A percentile compares a stretch with the other conserved stretches of the same genome.
phyloP scores from a whole-genome alignment of 306 rosid species.

The Bauhinia variegata region DNA sequence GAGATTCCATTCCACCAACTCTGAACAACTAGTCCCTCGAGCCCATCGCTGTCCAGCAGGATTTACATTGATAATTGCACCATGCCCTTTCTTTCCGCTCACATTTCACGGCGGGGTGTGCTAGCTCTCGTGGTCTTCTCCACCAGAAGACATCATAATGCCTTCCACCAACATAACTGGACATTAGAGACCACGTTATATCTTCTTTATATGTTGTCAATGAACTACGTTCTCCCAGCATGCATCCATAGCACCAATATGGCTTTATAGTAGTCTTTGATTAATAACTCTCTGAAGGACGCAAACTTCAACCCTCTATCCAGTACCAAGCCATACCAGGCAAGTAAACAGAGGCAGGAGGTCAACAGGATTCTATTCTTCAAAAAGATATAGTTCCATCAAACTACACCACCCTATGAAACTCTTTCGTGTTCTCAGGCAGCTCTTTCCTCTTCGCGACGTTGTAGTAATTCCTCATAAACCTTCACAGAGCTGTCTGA shows the following conservation, averaged over 20 bases:
- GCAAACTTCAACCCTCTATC: background rate
- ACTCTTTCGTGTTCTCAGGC: conserved; percentile 46
- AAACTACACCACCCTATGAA: conserved; percentile 32
- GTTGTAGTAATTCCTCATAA: conserved; percentile 82
- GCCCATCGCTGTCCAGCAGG: background rate
- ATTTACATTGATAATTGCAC: background rate
- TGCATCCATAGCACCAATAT: conserved; percentile 23
- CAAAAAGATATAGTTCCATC: conserved; percentile 21
- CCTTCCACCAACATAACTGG: background rate
- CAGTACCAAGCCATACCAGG: conserved; percentile 6
- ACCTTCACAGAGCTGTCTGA: conserved; percentile 65
- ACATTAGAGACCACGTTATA: background rate
- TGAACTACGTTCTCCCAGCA: conserved; percentile 22
- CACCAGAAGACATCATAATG: background rate
- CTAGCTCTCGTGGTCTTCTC: background rate
- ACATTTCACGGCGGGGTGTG: background rate
- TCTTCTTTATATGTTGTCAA: conserved; percentile 11
- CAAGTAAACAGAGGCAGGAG: conserved; percentile 17
- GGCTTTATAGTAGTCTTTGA: conserved; percentile 11
- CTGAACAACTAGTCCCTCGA: conserved; percentile 15
- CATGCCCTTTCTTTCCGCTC: background rate
- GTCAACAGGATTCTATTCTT: conserved; percentile 19
- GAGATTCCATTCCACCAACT: background rate
- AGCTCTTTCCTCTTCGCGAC: conserved; percentile 64
- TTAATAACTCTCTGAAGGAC: background rate